Percentiles rank a stretch among this genome's conserved stretches.
phyloP scores from a whole-genome alignment of 1,284 basidiomycete species.

The Rhodotorula sp. region DNA sequence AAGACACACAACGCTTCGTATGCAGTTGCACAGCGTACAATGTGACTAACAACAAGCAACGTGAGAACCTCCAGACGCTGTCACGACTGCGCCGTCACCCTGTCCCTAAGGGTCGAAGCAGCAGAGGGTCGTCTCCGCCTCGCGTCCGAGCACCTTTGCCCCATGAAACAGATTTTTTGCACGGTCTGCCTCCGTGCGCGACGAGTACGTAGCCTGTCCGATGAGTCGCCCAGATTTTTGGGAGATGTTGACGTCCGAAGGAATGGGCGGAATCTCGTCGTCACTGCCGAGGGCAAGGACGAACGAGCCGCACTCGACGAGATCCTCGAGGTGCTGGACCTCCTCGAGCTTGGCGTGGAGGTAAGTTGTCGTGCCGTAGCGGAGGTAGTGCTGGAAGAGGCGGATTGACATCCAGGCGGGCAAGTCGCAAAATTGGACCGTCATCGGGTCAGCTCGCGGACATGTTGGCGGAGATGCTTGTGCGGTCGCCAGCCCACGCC shows the following conservation, averaged over 20 bases:
- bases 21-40: too few species aligned
- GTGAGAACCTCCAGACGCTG: too few species aligned
- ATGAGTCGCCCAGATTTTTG: neutral
- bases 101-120: too few species aligned
- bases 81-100: too few species aligned
- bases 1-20: too few species aligned
- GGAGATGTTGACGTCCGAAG: neutral
- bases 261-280: neutral
- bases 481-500: neutral
- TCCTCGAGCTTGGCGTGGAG: neutral
- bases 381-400: neutral
- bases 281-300: neutral
- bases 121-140: neutral
- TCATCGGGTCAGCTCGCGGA: neutral
- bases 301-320: neutral
- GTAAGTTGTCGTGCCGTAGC: neutral
- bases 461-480: neutral
- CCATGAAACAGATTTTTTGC: constrained; percentile 1
- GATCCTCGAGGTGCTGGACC: neutral
- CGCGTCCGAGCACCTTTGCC: neutral
- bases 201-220: neutral
- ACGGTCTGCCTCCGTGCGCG: neutral
- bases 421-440: neutral
- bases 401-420: neutral
- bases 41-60: too few species aligned